Conservation (phyloP, 2,329 filamentous ascomycete genomes). For the Curvularia verruculosa region DNA sequence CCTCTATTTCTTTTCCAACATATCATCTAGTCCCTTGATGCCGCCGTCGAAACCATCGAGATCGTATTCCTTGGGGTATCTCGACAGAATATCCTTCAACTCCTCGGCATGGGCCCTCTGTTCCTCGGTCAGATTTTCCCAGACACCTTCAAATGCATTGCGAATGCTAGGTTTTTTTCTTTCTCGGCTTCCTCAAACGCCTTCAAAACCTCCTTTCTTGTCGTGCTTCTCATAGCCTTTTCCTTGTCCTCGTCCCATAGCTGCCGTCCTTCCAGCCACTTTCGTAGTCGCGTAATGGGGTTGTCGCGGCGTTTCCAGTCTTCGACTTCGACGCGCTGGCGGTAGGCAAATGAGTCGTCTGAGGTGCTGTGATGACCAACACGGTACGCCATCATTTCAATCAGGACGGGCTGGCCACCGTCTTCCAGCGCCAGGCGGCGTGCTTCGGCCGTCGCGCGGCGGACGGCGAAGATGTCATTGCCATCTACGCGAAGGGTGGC, state of each 20-base stretch:
- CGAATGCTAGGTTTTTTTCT: conserved; percentile 77
- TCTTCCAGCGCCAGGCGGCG: conserved; percentile 77
- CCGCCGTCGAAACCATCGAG: conserved; percentile 77
- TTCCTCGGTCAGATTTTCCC: conserved; percentile 84
- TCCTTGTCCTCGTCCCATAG: conserved; percentile 88
- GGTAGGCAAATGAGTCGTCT: conserved; percentile 96
- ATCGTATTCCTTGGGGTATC: conserved; percentile 93
- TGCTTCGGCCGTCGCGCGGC: conserved; percentile 78
- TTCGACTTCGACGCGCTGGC: conserved; percentile 89
- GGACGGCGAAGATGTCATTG: conserved; percentile 91
- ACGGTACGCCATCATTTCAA: conserved; percentile 98
- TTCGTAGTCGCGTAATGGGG: conserved; percentile 80
- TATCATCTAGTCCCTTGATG: conserved; percentile 63
- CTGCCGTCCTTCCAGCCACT: conserved; percentile 84
- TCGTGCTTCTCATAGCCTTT: conserved; percentile 68
- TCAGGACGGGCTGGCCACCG: conserved; percentile 81
- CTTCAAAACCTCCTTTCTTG: conserved; percentile 77
- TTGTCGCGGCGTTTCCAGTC: conserved; percentile 93
- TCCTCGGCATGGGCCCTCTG: conserved; percentile 75
- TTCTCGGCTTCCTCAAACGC: conserved; percentile 85
- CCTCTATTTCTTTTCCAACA: conserved; percentile 29
- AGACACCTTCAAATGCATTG: conserved; percentile 84
- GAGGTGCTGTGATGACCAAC: conserved; percentile 96
- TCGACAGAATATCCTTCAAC: conserved; percentile 77
- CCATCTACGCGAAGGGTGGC: conserved; percentile 91